Evolutionary conservation across 2,329 filamentous ascomycete genomes (phyloP).

Genomic region (Trichocomaceae sp.): DNA sequence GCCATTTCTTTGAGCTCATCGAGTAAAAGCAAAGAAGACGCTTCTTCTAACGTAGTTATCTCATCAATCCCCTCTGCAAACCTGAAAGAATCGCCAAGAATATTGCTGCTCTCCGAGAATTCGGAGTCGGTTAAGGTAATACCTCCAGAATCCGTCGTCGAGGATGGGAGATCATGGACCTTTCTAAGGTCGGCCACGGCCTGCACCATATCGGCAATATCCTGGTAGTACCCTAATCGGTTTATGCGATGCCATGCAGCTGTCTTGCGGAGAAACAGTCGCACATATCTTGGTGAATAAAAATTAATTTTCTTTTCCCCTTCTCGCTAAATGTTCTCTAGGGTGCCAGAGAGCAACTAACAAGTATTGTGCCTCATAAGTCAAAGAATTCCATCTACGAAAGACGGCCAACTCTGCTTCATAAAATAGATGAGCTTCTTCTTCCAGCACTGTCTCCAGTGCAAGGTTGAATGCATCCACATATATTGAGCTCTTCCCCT

Average conservation of each 20-base stretch:
- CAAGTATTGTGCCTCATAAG: slow-evolving; percentile 86
- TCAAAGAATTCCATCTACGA: slow-evolving; percentile 61
- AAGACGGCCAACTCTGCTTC: slow-evolving; percentile 73
- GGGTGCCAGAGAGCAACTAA: slow-evolving; percentile 41
- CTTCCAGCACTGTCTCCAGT: slow-evolving; percentile 77
- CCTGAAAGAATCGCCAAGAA: slow-evolving; percentile 54
- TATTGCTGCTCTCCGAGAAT: slow-evolving; percentile 38
- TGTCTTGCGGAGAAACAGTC: slow-evolving; percentile 86
- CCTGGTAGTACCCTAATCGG: slow-evolving; percentile 70
- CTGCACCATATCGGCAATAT: slow-evolving; percentile 66
- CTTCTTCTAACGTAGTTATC: slow-evolving; percentile 75
- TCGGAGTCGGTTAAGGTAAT: slow-evolving; percentile 45
- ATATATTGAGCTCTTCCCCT: slow-evolving; percentile 82
- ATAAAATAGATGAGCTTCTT: slow-evolving; percentile 83
- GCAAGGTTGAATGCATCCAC: slow-evolving; percentile 96
- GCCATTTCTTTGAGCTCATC: slow-evolving; percentile 81
- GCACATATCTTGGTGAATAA: slow-evolving; percentile 62
- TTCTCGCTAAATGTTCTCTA: not conserved
- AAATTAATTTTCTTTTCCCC: slow-evolving; percentile 5
- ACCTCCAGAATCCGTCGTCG: slow-evolving; percentile 22
- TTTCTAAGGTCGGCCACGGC: slow-evolving; percentile 62
- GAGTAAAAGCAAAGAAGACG: slow-evolving; percentile 70
- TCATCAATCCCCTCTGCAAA: slow-evolving; percentile 76
- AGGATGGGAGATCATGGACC: slow-evolving; percentile 48
- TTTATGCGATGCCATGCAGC: slow-evolving; percentile 82